Evolutionary conservation across 2,329 filamentous ascomycete species (phyloP), one percentile per base, ranked within the genome.

Genomic region (Diaporthe citrichinensis): DNA sequence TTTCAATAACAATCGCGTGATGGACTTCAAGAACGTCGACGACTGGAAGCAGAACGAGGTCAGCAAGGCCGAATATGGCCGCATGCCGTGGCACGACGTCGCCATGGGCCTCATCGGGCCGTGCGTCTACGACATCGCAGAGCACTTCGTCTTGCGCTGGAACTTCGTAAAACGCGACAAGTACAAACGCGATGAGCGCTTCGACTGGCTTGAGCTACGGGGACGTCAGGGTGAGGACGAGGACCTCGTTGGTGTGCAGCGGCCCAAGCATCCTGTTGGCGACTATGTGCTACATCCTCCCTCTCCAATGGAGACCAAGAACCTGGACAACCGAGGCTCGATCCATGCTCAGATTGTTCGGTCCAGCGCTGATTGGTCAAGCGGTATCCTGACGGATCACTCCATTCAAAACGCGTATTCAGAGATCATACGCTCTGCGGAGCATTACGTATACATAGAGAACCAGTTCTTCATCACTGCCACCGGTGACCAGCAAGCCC

Each of bases 401-500:
- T 95, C 93, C 68, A 98, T 98, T 75, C 94, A 97, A 79, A 97
- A 95, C 79, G 95, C 95, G 0, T 98, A 98, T 82, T 89, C 88
- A 75, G 95, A 98, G 78, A 86, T 97, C 41, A 98, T 98, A 80
- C 88, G 93, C 69, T 95, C 94, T 71, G 96, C 96, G 0, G 87
- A 98, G 84, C 96, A 98, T 82, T 98, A 92, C 79, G 94, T 99
- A 34, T 99, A 98, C 86, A 98, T 99, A 76, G 97, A 99, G 84
- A 98, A 98, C 81, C 97, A 99, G 81, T 98, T 98, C 87, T 99
- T 98, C 88, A 98, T 97, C 82, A 97, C 95, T 1, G 94, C 97
- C 0, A 98, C 96, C 0, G 95, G 95, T 12, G 93, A 97, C n/a
- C 85, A 98, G 49, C 96, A 98, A 82, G 86, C 88, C 0, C 96